Base-by-base conservation (phyloP, 805 yeast species). In the Myxozyma sirexii region DNA sequence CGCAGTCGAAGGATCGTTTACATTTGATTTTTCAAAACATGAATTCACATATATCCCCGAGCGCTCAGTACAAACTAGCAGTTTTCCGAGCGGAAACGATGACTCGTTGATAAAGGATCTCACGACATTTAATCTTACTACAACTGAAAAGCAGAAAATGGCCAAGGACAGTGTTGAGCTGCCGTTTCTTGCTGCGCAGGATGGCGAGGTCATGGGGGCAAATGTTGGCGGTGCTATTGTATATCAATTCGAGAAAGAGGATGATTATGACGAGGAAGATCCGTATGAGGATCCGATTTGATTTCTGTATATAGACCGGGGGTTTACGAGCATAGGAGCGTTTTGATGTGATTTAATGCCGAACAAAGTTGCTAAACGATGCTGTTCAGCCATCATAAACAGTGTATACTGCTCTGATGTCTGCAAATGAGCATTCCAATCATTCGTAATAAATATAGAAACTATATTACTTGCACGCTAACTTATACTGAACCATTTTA, bases 251-350 rank as follows among this genome's bases (percentile, higher is more conserved):
- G 98, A 94, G 69, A 90, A 92, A 70, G 98, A 93, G 72, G 99
- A 93, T 72, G 99, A 93, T 73, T 93, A 92, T 70, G 99, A 93
- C 70, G 99, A 93, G 72, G 98, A 94, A 68, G 99, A 93, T 74
- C 97, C 98, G 0, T 93, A 86, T 70, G 99, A 93, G 71, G 98
- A 93, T 70, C 98, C 98, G 4, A 91, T 90, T 70, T 91, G 74
- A 73, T 27, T 8, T 23, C 4, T 38, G 19, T 23, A 23, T 17
- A 46, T 5, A 15, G 23, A 23, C n/a, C n/a, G 33, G 37, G 24
- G 23, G 12, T 29, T 29, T 29, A 29, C n/a, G n/a, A n/a, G n/a
- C n/a, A n/a, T n/a, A n/a, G n/a, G n/a, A n/a, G n/a, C n/a, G n/a
- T n/a, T n/a, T n/a, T n/a, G n/a, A n/a, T n/a, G n/a, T n/a, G n/a